These are phyloP conservation scores for Ogataea saltuana DNA, from an alignment of 805 yeast genomes.

Conservation along the genomic window DNA sequence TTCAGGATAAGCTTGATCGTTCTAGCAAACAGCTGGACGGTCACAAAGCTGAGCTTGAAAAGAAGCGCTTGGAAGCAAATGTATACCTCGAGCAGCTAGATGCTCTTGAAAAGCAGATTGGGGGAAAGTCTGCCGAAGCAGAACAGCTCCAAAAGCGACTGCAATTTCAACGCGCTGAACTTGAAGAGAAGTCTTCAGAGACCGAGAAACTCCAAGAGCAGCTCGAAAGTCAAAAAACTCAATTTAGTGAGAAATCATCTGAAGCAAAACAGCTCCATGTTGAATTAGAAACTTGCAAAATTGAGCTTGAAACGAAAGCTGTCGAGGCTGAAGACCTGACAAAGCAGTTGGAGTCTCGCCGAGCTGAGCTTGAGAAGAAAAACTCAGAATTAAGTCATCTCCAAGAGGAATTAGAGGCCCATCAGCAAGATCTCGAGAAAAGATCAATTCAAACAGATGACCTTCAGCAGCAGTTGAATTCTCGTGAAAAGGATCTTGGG, in stretches of 20 bases:
- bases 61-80: neutral
- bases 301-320: too few species aligned
- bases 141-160: too few species aligned
- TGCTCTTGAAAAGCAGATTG: neutral
- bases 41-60: neutral
- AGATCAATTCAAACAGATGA: neutral
- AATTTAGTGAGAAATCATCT: too few species aligned
- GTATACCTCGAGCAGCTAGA: neutral
- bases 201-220: too few species aligned
- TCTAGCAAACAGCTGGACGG: neutral
- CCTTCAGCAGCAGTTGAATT: neutral
- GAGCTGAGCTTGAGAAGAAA: neutral
- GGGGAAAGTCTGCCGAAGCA: neutral
- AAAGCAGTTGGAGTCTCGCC: neutral
- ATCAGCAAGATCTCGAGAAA: neutral
- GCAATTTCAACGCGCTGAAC: too few species aligned
- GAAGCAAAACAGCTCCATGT: neutral
- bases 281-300: neutral
- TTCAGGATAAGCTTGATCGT: neutral
- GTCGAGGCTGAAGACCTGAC: neutral
- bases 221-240: too few species aligned
- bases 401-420: neutral
- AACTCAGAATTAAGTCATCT: neutral
- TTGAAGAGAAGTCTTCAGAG: too few species aligned
- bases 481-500: conserved; percentile 1